Conservation (phyloP, 1,284 basidiomycete genomes). For the Cryptococcus maquisensis region DNA sequence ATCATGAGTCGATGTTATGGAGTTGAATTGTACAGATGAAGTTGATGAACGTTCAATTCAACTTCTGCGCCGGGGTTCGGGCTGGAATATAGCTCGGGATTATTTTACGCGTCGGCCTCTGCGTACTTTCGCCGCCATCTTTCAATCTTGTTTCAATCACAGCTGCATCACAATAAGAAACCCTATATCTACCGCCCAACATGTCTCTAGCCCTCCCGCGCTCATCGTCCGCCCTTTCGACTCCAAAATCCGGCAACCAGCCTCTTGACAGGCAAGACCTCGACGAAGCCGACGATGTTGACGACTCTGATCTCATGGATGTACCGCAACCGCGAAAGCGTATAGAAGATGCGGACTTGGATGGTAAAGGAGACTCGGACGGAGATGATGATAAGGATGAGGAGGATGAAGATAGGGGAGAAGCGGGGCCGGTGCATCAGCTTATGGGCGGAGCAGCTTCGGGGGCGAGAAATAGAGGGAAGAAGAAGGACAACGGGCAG, state of each 20-base stretch:
- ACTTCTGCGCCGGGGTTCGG: too few relatives aligned
- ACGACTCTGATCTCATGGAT: conserved; percentile 17
- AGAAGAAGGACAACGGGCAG: conserved; percentile 2
- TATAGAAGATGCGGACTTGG: conserved; percentile 15
- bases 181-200: neutral
- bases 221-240: neutral
- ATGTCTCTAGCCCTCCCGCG: conserved; percentile 14
- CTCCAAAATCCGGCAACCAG: conserved; percentile 1
- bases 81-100: neutral
- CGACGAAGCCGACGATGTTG: conserved; percentile 24
- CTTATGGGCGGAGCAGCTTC: neutral
- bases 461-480: neutral
- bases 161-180: neutral
- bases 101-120: neutral
- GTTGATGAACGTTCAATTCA: too few relatives aligned
- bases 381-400: conserved; percentile 16
- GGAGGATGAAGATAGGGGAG: conserved; percentile 1
- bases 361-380: conserved; percentile 6
- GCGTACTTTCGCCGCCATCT: neutral
- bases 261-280: conserved; percentile 11
- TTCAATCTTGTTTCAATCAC: neutral
- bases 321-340: conserved; percentile 6
- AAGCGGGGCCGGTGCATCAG: neutral
- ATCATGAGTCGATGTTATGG: too few relatives aligned
- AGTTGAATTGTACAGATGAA: too few relatives aligned